A percentile compares a stretch with the other conserved stretches of the same genome.
Conservation (phyloP, 495 filamentous ascomycete genomes). For the Neurospora sublineolata region DNA sequence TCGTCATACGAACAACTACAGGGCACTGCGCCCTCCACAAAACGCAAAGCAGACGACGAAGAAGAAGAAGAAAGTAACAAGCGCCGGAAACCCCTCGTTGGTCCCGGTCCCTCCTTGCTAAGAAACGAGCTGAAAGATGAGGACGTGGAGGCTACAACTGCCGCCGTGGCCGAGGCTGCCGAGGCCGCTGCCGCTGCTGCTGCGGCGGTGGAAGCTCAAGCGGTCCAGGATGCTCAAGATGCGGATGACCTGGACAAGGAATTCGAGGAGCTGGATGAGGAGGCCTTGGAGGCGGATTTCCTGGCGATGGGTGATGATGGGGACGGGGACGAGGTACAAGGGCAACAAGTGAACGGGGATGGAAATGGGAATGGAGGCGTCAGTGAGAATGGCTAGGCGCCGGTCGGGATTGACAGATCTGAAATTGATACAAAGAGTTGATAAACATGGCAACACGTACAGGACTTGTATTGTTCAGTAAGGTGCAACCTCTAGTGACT, state of each 20-base stretch:
- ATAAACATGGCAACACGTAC: not conserved
- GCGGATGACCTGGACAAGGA: conserved; percentile 14
- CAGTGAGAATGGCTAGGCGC: conserved; percentile 7
- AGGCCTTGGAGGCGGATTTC: conserved; percentile 56
- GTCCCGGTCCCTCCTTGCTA: conserved; percentile 35
- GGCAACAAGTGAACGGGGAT: not conserved
- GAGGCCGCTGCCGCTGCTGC: not conserved
- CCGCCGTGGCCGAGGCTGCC: not conserved
- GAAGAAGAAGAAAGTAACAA: conserved; percentile 12
- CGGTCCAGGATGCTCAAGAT: conserved; percentile 14
- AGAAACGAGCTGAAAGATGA: conserved; percentile 14
- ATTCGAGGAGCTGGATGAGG: conserved; percentile 42
- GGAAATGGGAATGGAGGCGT: not conserved
- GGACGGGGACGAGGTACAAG: conserved; percentile 2
- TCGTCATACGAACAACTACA: not conserved
- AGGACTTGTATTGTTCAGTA: not conserved
- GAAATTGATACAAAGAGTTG: not conserved
- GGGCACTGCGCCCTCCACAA: not conserved
- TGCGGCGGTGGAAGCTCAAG: not conserved
- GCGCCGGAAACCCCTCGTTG: conserved; percentile 31
- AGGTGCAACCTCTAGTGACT: not conserved
- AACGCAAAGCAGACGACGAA: conserved; percentile 21
- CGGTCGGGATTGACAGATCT: not conserved
- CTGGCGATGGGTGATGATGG: conserved; percentile 55
- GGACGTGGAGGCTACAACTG: not conserved